Evolutionary conservation across 2,329 filamentous ascomycete genomes (phyloP), one percentile per base, ranked within the genome.

Genomic region (Pestalotiopsis sp.): DNA sequence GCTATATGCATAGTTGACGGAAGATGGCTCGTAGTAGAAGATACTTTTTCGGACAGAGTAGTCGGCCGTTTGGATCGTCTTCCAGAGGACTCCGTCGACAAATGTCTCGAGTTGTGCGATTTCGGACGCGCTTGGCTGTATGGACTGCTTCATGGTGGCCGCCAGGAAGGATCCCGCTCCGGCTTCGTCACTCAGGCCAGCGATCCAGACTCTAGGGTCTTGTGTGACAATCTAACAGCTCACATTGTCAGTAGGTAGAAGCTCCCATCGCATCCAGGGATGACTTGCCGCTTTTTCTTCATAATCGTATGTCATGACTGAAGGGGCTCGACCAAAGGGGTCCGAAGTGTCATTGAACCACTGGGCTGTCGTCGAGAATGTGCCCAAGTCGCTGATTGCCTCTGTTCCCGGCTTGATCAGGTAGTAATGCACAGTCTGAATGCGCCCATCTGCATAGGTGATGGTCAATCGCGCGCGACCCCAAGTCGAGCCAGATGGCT

Each of bases 151-250:
- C 77, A 87, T 82, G 1, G 82, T 77, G 0, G 85, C 84, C 0
- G 87, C 85, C 0, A 89, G 80, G 69, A 84, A 89, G 0, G 86
- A 83, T 1, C 86, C 86, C 0, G 85, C 84, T 1, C 88, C 88
- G 0, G 81, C 87, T 75, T 90, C 88, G 67, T 89, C 87, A 66
- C 86, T 88, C 0, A 90, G 79, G 0, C 88, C 88, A 0, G 87
- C 82, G 4, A 89, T 84, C 87, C 87, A 89, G 6, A 83, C 86
- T 1, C 88, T 81, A 1, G 79, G 67, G 40, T 86, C 83, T 64
- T 85, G 84, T 38, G 77, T 75, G 3, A 86, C 82, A 26, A 81
- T 79, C 7, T 77, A 70, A 5, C 75, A 74, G 44, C 17, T n/a
- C 17, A 17, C n/a, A 52, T 9, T 22, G 44, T 52, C 10, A 52